Conservation (phyloP, 2,329 filamentous ascomycete species). For the Xylariales sp. region DNA sequence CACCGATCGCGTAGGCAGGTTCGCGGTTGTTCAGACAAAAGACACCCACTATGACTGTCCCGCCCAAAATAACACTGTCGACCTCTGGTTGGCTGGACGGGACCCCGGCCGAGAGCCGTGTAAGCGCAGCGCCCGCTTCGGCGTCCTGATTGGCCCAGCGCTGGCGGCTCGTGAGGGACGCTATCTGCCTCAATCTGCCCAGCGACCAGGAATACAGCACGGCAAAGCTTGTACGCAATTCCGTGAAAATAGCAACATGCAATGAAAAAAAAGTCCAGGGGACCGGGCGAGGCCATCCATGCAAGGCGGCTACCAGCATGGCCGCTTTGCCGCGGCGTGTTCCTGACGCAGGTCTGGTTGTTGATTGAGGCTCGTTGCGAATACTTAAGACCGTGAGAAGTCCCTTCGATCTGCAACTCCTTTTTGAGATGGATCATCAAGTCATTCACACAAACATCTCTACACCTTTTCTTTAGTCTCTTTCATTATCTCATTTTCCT, state of each 20-base stretch:
- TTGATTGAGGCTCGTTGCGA: too few relatives aligned
- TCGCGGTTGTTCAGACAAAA: constrained; percentile 15
- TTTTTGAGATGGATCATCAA: constrained; percentile 12
- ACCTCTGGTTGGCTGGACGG: constrained; percentile 1
- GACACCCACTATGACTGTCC: constrained; percentile 3
- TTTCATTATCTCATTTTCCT: constrained; percentile 19
- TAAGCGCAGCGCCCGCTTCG: constrained; percentile 3
- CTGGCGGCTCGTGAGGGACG: constrained; percentile 6
- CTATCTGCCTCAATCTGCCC: constrained; percentile 6
- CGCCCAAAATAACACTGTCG: background rate
- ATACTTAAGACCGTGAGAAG: too few relatives aligned
- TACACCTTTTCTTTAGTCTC: constrained; percentile 22
- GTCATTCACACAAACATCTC: constrained; percentile 10
- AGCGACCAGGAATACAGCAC: too few relatives aligned
- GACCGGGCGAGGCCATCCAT: too few relatives aligned
- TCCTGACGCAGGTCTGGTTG: too few relatives aligned
- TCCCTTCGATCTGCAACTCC: too few relatives aligned
- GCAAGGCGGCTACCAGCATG: constrained; percentile 1
- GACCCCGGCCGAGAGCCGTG: background rate
- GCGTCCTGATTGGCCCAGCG: constrained; percentile 3
- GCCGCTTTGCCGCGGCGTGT: constrained; percentile 3
- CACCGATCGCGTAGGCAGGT: constrained; percentile 12
- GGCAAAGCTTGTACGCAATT: background rate
- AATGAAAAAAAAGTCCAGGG: too few relatives aligned
- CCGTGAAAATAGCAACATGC: constrained; percentile 10